These are phyloP conservation scores for Phytophthora capsici DNA, from an alignment of 352 stramenopile species.

Conservation along the genomic window DNA sequence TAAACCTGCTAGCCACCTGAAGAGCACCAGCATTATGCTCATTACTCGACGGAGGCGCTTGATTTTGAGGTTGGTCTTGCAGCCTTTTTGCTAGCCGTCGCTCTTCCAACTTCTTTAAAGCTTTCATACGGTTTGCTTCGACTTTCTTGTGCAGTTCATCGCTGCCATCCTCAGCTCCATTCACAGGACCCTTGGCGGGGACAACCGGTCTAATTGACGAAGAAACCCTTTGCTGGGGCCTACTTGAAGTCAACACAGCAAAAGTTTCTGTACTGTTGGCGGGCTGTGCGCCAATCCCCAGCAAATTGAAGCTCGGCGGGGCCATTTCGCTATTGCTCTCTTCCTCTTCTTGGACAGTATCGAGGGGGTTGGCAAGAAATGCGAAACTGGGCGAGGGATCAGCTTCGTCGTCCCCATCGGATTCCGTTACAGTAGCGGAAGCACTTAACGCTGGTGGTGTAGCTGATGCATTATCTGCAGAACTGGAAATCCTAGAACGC, in stretches of 20 bases:
- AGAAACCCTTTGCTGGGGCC: background rate
- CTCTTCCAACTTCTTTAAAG: constrained; percentile 64
- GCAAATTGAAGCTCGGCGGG: constrained; percentile 29
- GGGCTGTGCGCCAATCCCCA: constrained; percentile 6
- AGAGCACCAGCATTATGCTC: background rate
- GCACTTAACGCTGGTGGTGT: constrained; percentile 12
- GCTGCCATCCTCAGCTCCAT: constrained; percentile 1
- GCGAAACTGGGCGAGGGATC: constrained; percentile 39
- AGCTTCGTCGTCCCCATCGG: constrained; percentile 27
- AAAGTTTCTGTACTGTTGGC: background rate
- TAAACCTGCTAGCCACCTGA: background rate
- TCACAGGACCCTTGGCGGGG: background rate
- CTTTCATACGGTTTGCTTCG: constrained; percentile 69
- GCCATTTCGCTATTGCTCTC: constrained; percentile 5
- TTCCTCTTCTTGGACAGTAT: constrained; percentile 12
- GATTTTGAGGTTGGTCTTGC: constrained; percentile 5
- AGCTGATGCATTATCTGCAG: background rate
- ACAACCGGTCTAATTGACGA: background rate
- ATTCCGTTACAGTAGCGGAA: constrained; percentile 16
- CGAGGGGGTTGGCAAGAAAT: constrained; percentile 24
- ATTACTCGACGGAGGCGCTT: background rate
- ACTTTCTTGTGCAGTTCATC: constrained; percentile 55
- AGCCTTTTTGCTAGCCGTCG: constrained; percentile 35
- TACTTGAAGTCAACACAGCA: background rate
- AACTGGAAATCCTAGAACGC: constrained; percentile 2